Conservation (phyloP, 495 filamentous ascomycete species). For the Saxophila tyrrhenica region DNA sequence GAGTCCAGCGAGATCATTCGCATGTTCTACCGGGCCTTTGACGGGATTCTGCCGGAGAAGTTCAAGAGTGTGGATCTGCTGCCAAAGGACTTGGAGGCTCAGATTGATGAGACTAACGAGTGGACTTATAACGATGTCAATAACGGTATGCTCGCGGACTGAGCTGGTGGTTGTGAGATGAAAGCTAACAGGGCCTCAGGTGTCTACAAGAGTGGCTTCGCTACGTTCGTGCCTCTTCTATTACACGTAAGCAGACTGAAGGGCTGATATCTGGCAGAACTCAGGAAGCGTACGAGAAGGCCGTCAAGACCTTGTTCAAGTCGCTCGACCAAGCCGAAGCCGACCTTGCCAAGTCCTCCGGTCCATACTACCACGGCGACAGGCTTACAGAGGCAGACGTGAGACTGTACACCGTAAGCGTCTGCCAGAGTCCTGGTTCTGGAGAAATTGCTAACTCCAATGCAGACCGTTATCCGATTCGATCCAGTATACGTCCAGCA, state of each 20-base stretch:
- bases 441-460: not conserved
- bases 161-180: conserved; percentile 28
- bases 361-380: conserved; percentile 58
- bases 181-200: not conserved
- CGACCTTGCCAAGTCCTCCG: conserved; percentile 44
- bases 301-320: conserved; percentile 13
- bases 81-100: conserved; percentile 42
- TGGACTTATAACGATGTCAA: conserved; percentile 83
- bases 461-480: conserved; percentile 63
- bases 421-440: not conserved
- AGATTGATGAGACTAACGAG: conserved; percentile 66
- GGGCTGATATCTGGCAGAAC: conserved; percentile 34
- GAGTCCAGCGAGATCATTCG: conserved; percentile 78
- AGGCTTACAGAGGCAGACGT: conserved; percentile 72
- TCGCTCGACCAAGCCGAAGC: conserved; percentile 61
- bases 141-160: conserved; percentile 41
- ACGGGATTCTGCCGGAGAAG: conserved; percentile 51
- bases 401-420: conserved; percentile 47
- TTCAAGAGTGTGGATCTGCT: conserved; percentile 53
- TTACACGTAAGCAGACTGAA: no score
- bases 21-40: conserved; percentile 66
- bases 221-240: conserved; percentile 34
- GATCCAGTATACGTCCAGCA: conserved; percentile 86
- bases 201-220: conserved; percentile 64
- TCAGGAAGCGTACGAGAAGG: conserved; percentile 18